Base-by-base conservation (phyloP, 805 yeast genomes). In the Isabelozyma gotoi region DNA sequence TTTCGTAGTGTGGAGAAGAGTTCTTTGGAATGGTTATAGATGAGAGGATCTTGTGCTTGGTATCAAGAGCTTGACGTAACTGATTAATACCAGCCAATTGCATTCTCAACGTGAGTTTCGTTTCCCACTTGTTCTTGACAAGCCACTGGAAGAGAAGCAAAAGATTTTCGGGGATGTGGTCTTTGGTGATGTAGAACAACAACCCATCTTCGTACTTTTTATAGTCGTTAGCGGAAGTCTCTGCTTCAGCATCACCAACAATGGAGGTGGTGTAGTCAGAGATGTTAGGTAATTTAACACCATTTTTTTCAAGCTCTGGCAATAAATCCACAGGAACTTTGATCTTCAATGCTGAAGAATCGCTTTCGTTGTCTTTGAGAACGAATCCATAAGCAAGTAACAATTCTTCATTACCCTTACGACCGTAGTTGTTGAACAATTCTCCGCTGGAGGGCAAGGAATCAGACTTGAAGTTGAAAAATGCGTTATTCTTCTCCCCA, bases 301-400 rank as follows among this genome's bases (percentile, higher is more conserved):
- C 78, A 40, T 59, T 53, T 4, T 48, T 43, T 31, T 60, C 55
- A 12, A 77, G 61, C 12, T 58, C 61, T 0, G 57, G 59, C 19
- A 69, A 35, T 31, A 52, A 59, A 41, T 42, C 65, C 36, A 19
- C 49, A 42, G 76, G 77, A 2, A 87, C 65, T 55, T 80, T 80
- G 44, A 89, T 69, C 4, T 85, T 75, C 36, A 90, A 71, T 12
- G 81, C 81, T 1, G 82, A 67, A 4, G 68, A 56, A 49, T 87
- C 92, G 29, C 80, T 80, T 7, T 67, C 65, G 51, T 85, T 86
- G 38, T 76, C 63, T 14, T 74, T 74, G 2, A 82, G 39, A 7
- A 81, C 76, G 62, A 91, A 91, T 0, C 97, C 97, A 60, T 91
- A 91, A 0, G 85, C 90, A 51, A 90, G 65, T 5, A 91, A 62